Evolutionary conservation across 2,329 filamentous ascomycete genomes (phyloP).

Genomic region (Lachnellula willkommii): DNA sequence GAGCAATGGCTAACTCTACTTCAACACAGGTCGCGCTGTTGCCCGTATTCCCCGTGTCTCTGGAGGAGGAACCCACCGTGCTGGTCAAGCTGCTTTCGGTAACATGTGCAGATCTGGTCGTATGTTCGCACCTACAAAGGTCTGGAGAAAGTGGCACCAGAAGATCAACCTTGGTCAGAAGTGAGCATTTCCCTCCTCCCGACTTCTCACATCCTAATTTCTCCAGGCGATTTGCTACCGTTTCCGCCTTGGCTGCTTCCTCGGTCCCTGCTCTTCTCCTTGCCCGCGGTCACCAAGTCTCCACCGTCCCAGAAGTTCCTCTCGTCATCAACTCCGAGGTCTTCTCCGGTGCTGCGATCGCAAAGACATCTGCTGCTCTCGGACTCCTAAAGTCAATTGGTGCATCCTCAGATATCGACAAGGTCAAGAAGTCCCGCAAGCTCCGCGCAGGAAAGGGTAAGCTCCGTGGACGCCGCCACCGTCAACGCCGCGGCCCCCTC

Average conservation of each 20-base stretch:
- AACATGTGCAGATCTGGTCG: conserved; percentile 99
- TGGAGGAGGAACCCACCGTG: conserved; percentile 99
- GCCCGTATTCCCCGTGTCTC: conserved; percentile 99
- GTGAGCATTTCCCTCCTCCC: conserved; percentile 41
- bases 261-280: conserved; percentile 91
- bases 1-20: conserved; percentile 21
- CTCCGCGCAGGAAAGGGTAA: conserved; percentile 98
- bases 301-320: conserved; percentile 88
- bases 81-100: conserved; percentile 99
- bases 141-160: conserved; percentile 99
- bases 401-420: conserved; percentile 84
- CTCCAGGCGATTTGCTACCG: conserved; percentile 85
- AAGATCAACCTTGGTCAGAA: conserved; percentile 99
- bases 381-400: conserved; percentile 86
- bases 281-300: conserved; percentile 95
- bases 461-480: conserved; percentile 91
- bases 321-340: conserved; percentile 90
- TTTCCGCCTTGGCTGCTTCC: conserved; percentile 94
- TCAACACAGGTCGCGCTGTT: conserved; percentile 78
- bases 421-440: conserved; percentile 96
- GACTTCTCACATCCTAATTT: conserved; percentile 28
- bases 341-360: conserved; percentile 72
- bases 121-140: conserved; percentile 99
- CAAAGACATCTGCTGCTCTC: conserved; percentile 85
- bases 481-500: conserved; percentile 94